A percentile compares a stretch with the other conserved stretches of the same genome.
Evolutionary conservation across 495 filamentous ascomycete genomes (phyloP).

Genomic region (Articulospora tetracladia): DNA sequence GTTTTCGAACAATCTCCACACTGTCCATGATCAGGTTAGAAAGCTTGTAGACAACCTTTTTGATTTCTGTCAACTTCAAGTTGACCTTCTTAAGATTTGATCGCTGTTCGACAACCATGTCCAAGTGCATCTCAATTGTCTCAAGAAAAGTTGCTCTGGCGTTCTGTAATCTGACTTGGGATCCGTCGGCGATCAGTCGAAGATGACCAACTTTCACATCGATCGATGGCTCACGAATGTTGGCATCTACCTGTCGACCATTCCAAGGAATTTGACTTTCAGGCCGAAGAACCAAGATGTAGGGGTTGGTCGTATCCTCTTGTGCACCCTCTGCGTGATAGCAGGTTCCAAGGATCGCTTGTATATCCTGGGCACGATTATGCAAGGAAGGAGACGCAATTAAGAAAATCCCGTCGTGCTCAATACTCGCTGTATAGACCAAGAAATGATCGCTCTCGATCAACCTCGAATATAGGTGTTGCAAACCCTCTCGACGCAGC

Average conservation of each 20-base stretch:
- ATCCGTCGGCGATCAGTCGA: conserved; percentile 86
- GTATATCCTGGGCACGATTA: conserved; percentile 72
- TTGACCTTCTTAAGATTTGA: conserved; percentile 94
- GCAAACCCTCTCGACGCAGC: conserved; percentile 58
- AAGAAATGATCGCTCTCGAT: conserved; percentile 84
- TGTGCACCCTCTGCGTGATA: conserved; percentile 69
- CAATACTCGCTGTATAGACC: conserved; percentile 59
- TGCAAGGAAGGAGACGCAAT: conserved; percentile 79
- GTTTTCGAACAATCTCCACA: conserved; percentile 83
- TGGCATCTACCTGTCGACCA: conserved; percentile 66
- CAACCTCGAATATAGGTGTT: conserved; percentile 76
- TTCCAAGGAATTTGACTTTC: conserved; percentile 79
- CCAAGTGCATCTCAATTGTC: conserved; percentile 72
- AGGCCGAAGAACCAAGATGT: conserved; percentile 79
- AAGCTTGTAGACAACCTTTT: conserved; percentile 91
- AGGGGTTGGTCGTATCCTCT: conserved; percentile 73
- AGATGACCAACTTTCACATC: conserved; percentile 86
- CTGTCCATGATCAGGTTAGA: conserved; percentile 99
- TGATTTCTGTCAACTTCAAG: conserved; percentile 86
- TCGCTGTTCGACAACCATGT: conserved; percentile 84
- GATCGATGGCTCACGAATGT: conserved; percentile 71
- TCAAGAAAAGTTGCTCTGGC: conserved; percentile 75
- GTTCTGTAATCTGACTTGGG: conserved; percentile 70
- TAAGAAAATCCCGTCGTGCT: conserved; percentile 72
- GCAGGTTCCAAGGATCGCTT: conserved; percentile 80